Evolutionary conservation across 2,329 filamentous ascomycete species (phyloP), one percentile per base, ranked within the genome.

Genomic region (Shiraia sp.): DNA sequence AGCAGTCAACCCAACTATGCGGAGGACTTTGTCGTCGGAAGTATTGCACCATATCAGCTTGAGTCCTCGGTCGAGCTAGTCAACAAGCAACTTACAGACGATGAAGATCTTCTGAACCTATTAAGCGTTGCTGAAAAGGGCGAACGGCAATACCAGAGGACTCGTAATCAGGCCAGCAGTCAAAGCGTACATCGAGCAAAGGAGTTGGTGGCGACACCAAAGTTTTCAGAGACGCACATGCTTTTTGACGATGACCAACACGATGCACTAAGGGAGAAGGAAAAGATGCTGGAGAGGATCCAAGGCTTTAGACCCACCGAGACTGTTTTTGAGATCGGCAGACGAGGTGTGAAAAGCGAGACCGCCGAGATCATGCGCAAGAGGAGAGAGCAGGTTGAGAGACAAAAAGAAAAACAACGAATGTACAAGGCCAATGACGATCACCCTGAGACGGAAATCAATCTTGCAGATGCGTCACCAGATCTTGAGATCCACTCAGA

Each of bases 291-390:
- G 22, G 89, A 90, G 23, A 82, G 85, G 44, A 89, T 99, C 42
- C 91, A 89, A 58, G 86, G 87, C 2, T 99, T 93, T 73, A 83
- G 89, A 56, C 93, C 95, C 0, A 79, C 85, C 30, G 93, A 99
- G 70, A 97, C 92, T 0, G 89, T 99, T n/a, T 99, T 99, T 57
- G 93, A 99, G 69, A 85, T 96, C 49, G 87, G 88, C 6, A 83
- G 86, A 55, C 81, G 85, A 47, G 86, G 84, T 52, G 77, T 75
- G 2, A 76, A 75, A 34, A 61, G 59, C 28, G 83, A 86, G 62
- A 85, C 87, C 6, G 86, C 85, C 2, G 86, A 90, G 47, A 76
- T 92, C 23, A 89, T 93, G 82, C 84, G 83, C 57, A 79, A 83
- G 33, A 79, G 87, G 62, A 80, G 86, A 60, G 81, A 81, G 65